Evolutionary conservation across 2,329 filamentous ascomycete genomes (phyloP), one percentile per base, ranked within the genome.

Genomic region (Fusarium napiforme): DNA sequence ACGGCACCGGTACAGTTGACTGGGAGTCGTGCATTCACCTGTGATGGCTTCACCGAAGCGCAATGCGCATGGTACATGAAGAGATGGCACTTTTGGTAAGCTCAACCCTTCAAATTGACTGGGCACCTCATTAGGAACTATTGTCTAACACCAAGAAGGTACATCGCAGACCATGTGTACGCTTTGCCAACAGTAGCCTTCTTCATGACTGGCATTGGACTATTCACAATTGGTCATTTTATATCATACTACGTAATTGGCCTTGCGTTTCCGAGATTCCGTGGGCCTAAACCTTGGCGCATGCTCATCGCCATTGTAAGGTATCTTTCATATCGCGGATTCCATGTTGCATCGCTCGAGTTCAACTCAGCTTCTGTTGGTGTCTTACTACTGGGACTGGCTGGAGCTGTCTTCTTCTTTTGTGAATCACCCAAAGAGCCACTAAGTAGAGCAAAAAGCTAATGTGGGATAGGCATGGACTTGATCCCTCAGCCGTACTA

Each of bases 101-200:
- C 42, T 5, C 9, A 43, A n/a, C 15, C 42, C 6, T 18, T 12
- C 4, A 0, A 21, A 28, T 5, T n/a, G 4, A 23, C 5, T 28
- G 0, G 3, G 10, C 8, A 19, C 16, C 11, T 5, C 45, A 23
- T n/a, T 16, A 10, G 0, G 8, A 19, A 7, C 4, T 5, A 3
- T 4, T 15, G 0, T n/a, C 36, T 59, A 9, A 59, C 32, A 2
- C 11, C 10, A 7, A 18, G 8, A 49, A 59, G 56, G 56, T 59
- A 59, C 11, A 59, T 59, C 2, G 56, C 42, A 2, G 56, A 59
- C 9, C 56, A 50, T 16, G 56, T 59, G 6, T 59, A 59, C 16
- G 34, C 56, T 16, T 8, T 59, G 2, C 56, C 56, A 0, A 59
- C 56, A 19, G 43, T 59, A 5, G 56, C 42, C 21, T 59, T 59